A percentile compares a stretch with the other conserved stretches of the same genome.
Conservation (phyloP, 148 eudicot species). For the Silene conica region DNA sequence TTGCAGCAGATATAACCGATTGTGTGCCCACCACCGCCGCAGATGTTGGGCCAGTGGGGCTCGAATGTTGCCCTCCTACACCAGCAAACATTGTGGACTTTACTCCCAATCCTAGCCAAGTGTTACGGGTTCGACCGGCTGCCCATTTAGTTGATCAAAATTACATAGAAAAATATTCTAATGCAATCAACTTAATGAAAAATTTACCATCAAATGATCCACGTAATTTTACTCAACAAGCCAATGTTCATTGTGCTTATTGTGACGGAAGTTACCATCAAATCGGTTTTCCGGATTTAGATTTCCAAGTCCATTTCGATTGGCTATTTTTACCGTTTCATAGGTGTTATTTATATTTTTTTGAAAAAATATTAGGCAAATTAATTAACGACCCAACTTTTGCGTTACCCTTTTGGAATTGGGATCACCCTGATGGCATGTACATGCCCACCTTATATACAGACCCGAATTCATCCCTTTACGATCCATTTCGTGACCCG, state of each 20-base stretch:
- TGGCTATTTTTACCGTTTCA: slow-evolving; percentile 88
- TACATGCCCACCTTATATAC: slow-evolving; percentile 43
- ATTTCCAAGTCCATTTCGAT: slow-evolving; percentile 60
- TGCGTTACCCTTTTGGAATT: slow-evolving; percentile 79
- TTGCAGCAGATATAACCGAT: slow-evolving; percentile 43
- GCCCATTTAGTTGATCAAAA: slow-evolving; percentile 52
- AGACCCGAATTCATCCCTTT: slow-evolving; percentile 37
- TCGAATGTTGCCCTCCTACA: slow-evolving; percentile 64
- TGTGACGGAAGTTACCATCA: slow-evolving; percentile 71
- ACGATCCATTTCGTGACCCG: slow-evolving; percentile 40
- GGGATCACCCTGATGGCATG: slow-evolving; percentile 70
- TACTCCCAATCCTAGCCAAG: slow-evolving; percentile 24
- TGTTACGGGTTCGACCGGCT: slow-evolving; percentile 47
- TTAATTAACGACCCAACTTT: slow-evolving; percentile 67
- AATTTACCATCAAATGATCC: slow-evolving; percentile 61
- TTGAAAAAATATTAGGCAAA: slow-evolving; percentile 54
- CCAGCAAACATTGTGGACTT: slow-evolving; percentile 36
- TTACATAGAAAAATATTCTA: slow-evolving; percentile 44
- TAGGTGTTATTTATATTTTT: slow-evolving; percentile 66
- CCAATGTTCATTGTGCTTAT: slow-evolving; percentile 77
- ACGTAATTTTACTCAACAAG: slow-evolving; percentile 68
- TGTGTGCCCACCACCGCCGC: slow-evolving; percentile 52
- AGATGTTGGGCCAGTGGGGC: slow-evolving; percentile 23
- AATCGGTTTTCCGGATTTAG: slow-evolving; percentile 58
- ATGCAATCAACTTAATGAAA: slow-evolving; percentile 60